Base-by-base conservation (phyloP, 2,329 filamentous ascomycete species). In the Aspergillus fructus region DNA sequence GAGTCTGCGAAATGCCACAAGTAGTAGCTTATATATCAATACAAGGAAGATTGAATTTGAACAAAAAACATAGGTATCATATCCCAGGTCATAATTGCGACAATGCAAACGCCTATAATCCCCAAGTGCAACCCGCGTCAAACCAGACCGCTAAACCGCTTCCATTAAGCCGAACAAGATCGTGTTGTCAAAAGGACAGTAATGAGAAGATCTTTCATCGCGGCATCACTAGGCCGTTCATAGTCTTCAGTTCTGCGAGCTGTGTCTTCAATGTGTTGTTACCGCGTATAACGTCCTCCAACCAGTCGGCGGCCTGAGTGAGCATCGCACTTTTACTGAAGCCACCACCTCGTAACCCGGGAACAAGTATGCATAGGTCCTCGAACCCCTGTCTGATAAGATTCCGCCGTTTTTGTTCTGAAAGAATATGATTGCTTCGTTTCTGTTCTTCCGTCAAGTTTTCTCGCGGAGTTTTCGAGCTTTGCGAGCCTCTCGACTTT, bases 291-390 rank as follows among this genome's bases (percentile, higher is more conserved):
- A 96, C 70, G 15, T 88, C 84, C 61, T 93, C 85, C n/a, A 96
- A 76, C 81, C 89, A 96, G 62, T 90, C 87, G 13, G 86, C 89
- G 3, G 90, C 84, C 74, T 92, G 88, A 17, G 83, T 82, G 40
- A 96, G 80, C 71, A 91, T 88, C 7, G 85, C 87, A 69, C 89
- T 93, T 77, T 96, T 96, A 76, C 90, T 94, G 64, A 92, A 87
- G 1, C 89, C 89, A 8, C 89, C 89, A 24, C 85, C 86, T 55
- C 83, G 83, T 11, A 96, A 79, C 15, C 86, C 88, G 0, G 92
- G 91, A 0, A 96, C 89, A 21, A 96, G 79, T 27, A 85, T 81
- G 62, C 85, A 85, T n/a, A 96, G 76, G 57, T 93, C 89, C 43
- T 92, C 89, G 65, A 93, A 96, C 0, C 90, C 90, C 63, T 89